Base-by-base conservation (phyloP, 2,329 filamentous ascomycete species). In the Pseudogymnoascus sp. region DNA sequence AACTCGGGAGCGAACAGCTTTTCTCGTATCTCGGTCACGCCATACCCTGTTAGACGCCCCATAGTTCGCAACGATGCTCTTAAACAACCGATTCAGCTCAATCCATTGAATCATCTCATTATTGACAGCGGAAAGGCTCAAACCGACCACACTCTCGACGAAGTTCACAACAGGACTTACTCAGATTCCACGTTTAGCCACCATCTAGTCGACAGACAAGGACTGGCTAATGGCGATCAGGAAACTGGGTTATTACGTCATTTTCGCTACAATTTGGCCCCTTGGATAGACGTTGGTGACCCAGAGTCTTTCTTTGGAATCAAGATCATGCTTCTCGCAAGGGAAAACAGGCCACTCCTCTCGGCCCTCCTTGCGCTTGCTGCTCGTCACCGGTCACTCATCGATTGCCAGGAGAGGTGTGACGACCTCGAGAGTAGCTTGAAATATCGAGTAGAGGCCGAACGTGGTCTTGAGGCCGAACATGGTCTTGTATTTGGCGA, bases 121-220 rank as follows among this genome's bases (percentile, higher is more conserved):
- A 19, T 12, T 38, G 37, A 19, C 37, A 38, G 37, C 37, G 15
- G 37, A 38, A 38, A 9, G 8, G 37, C 9, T 38, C 37, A 3
- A 38, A 19, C 37, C 15, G 9, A 18, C 1, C 63, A 63, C 12
- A 63, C 63, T 19, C 66, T 67, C 18, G 52, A 62, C 19, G 59
- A 61, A 2, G 65, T 65, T 35, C 66, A 67, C 62, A 64, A 65
- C 9, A 60, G 62, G 5, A 65, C 64, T 7, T 61, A 66, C 10
- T 62, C 66, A 10, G 59, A 67, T 5, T 58, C 67, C n/a, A 34
- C 59, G 8, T 45, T 64, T 15, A 68, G 66, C 33, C 66, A 65
- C 5, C 62, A 65, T 2, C 63, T 66, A 33, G 23, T 67, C 13
- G 63, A 58, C 28, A 15, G 37, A 19, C 37, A 19, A 38, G 37